Percentiles rank a stretch among this genome's conserved stretches.
Conservation (phyloP, 2,329 filamentous ascomycete species). For the Shiraia bambusicola region DNA sequence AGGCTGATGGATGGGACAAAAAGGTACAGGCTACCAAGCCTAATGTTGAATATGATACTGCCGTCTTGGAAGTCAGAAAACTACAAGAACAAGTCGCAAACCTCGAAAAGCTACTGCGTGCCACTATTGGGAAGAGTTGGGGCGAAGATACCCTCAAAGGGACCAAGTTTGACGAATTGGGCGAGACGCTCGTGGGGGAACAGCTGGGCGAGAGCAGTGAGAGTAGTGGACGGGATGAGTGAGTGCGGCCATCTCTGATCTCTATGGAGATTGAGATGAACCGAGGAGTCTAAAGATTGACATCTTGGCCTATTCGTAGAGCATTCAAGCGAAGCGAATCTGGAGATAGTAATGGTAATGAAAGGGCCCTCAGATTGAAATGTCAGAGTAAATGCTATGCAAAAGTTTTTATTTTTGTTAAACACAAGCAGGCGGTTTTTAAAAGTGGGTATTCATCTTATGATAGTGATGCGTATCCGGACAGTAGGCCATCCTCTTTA, state of each 20-base stretch:
- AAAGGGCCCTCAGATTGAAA: slow-evolving; percentile 24
- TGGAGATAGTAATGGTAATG: slow-evolving; percentile 22
- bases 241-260: slow-evolving; percentile 12
- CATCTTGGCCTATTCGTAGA: neutral
- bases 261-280: slow-evolving; percentile 5
- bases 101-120: slow-evolving; percentile 45
- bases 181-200: slow-evolving; percentile 12
- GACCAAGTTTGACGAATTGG: slow-evolving; percentile 26
- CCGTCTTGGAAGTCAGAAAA: slow-evolving; percentile 63
- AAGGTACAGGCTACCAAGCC: slow-evolving; percentile 73
- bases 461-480: too few relatives aligned
- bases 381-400: too few relatives aligned
- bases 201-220: slow-evolving; percentile 29
- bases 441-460: too few relatives aligned
- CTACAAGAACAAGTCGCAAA: slow-evolving; percentile 49
- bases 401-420: too few relatives aligned
- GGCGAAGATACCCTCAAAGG: slow-evolving; percentile 34
- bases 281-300: neutral
- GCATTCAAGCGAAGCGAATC: slow-evolving; percentile 19
- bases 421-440: too few relatives aligned
- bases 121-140: slow-evolving; percentile 30
- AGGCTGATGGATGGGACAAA: slow-evolving; percentile 82
- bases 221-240: slow-evolving; percentile 24
- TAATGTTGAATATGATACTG: slow-evolving; percentile 77
- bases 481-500: too few relatives aligned